Evolutionary conservation across 2,329 filamentous ascomycete species (phyloP).

Genomic region (Pseudocercospora vitis): DNA sequence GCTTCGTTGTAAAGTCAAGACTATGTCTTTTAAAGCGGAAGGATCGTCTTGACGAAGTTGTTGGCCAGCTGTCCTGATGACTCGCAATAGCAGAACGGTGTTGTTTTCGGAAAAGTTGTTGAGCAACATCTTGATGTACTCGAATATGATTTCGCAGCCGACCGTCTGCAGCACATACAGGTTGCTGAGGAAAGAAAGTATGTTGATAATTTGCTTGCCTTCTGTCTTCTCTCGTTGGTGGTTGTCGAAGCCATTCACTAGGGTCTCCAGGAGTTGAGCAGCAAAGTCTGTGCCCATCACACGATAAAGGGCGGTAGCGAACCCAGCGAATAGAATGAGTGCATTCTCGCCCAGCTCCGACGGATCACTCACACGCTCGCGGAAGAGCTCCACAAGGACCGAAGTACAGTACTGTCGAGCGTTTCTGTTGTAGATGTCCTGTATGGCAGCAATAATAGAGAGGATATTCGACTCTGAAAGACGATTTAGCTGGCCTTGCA

Average conservation of each 20-base stretch:
- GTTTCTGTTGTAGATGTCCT: slow-evolving; percentile 78
- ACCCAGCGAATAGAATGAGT: slow-evolving; percentile 85
- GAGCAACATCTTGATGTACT: slow-evolving; percentile 81
- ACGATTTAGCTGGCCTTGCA: slow-evolving; percentile 88
- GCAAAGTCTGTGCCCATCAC: slow-evolving; percentile 86
- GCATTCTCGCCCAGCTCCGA: slow-evolving; percentile 83
- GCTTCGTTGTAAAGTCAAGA: slow-evolving; percentile 72
- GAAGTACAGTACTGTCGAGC: slow-evolving; percentile 87
- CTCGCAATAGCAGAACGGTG: slow-evolving; percentile 80
- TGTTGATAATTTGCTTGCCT: slow-evolving; percentile 68
- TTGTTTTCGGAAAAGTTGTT: slow-evolving; percentile 75
- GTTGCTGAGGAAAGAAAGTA: slow-evolving; percentile 79
- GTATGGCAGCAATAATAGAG: slow-evolving; percentile 77
- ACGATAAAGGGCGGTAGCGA: slow-evolving; percentile 84
- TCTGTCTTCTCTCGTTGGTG: slow-evolving; percentile 37
- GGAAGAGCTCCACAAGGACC: slow-evolving; percentile 71
- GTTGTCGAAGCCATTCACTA: slow-evolving; percentile 72
- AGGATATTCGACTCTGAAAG: slow-evolving; percentile 88
- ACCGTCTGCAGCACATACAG: slow-evolving; percentile 92
- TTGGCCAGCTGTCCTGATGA: slow-evolving; percentile 77
- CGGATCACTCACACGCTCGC: slow-evolving; percentile 76
- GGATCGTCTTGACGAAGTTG: slow-evolving; percentile 88
- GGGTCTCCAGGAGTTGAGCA: slow-evolving; percentile 75
- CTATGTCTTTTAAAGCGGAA: slow-evolving; percentile 82
- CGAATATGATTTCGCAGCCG: slow-evolving; percentile 79